Conservation (phyloP, 768 basidiomycete species). For the Rhodotorula sphaerocarpa region DNA sequence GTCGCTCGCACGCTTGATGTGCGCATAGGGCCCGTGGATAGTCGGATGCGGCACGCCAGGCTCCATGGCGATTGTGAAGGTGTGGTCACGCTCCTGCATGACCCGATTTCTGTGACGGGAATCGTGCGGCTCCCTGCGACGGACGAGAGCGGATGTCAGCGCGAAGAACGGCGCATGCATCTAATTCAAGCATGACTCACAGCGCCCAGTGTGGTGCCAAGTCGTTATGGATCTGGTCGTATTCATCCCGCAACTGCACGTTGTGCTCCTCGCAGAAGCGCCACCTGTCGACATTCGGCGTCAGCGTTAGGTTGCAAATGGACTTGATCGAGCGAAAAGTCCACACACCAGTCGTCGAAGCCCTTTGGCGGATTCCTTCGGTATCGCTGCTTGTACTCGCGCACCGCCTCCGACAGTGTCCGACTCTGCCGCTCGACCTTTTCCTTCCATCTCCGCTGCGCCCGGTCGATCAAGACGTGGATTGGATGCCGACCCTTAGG, state of each 20-base stretch:
- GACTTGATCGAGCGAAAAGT: too few relatives aligned
- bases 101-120: conserved; percentile 33
- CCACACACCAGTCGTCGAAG: conserved; percentile 73
- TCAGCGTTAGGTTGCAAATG: too few relatives aligned
- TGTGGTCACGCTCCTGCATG: conserved; percentile 39
- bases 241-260: conserved; percentile 53
- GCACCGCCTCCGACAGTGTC: conserved; percentile 66
- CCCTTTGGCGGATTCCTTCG: conserved; percentile 70
- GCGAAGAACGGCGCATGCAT: neutral
- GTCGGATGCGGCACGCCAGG: conserved; percentile 21
- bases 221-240: conserved; percentile 57
- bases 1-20: conserved; percentile 38
- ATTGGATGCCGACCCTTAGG: conserved; percentile 47
- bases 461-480: conserved; percentile 46
- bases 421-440: conserved; percentile 67
- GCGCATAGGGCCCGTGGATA: conserved; percentile 30
- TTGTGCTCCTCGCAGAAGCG: conserved; percentile 48
- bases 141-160: neutral
- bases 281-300: conserved; percentile 44
- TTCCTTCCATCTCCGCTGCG: conserved; percentile 51
- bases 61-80: conserved; percentile 36
- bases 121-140: conserved; percentile 36
- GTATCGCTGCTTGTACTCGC: conserved; percentile 72
- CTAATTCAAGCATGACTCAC: conserved; percentile 44
- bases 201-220: conserved; percentile 76